phyloP scores from a whole-genome alignment of 2,329 filamentous ascomycete species.

The Cladosporium sphaerospermum region DNA sequence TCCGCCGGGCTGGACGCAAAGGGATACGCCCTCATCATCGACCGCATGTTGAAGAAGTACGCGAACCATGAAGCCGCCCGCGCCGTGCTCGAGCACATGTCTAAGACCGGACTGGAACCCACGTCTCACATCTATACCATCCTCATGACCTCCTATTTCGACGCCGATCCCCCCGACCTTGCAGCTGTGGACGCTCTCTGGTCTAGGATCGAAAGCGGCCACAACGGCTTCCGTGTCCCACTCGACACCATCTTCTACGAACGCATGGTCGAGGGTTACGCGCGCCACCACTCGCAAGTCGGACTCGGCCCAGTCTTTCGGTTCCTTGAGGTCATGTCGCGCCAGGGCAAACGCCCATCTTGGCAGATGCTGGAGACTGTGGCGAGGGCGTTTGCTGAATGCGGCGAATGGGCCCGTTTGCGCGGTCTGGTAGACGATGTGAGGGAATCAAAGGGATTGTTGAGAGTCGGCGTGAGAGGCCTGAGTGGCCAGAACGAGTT shows the following conservation, averaged over 20 bases:
- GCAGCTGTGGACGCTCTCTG: conserved; percentile 56
- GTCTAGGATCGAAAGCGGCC: conserved; percentile 35
- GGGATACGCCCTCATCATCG: conserved; percentile 65
- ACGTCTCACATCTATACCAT: conserved; percentile 68
- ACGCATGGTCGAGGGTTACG: conserved; percentile 62
- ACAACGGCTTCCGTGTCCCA: conserved; percentile 13
- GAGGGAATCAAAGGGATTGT: conserved; percentile 25
- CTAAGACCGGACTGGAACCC: conserved; percentile 44
- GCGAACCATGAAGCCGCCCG: conserved; percentile 48
- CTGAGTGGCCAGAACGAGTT: conserved; percentile 24
- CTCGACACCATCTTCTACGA: conserved; percentile 61
- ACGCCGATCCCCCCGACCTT: conserved; percentile 47
- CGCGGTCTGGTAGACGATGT: conserved; percentile 34
- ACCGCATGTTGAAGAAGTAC: conserved; percentile 51
- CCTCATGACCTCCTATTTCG: conserved; percentile 63
- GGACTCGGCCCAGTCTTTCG: conserved; percentile 43
- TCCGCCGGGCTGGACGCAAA: conserved; percentile 53
- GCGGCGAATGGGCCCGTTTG: conserved; percentile 31
- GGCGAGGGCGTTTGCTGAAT: conserved; percentile 33
- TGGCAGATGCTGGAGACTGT: conserved; percentile 37
- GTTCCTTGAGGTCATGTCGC: conserved; percentile 35
- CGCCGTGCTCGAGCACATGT: conserved; percentile 59
- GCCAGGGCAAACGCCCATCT: conserved; percentile 35
- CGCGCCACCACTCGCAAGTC: conserved; percentile 38
- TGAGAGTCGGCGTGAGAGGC: conserved; percentile 17